Conservation (phyloP, 192 early-diverging fungal species). For the Mortierella alpina region DNA sequence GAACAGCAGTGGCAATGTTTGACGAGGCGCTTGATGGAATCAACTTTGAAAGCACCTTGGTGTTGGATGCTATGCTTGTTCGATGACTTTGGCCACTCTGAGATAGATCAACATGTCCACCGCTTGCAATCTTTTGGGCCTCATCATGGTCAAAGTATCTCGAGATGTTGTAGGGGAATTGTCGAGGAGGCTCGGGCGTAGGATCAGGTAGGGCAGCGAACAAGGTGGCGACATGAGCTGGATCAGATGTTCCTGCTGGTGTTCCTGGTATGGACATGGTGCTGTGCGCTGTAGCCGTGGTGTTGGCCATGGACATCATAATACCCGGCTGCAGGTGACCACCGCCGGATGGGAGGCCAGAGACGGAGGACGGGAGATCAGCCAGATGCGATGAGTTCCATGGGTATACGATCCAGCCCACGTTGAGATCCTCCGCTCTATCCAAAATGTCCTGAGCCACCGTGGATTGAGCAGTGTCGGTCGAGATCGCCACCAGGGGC, state of each 20-base stretch:
- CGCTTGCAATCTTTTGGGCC: slow-evolving; percentile 49
- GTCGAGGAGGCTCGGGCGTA: slow-evolving; percentile 1
- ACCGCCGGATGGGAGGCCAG: background rate
- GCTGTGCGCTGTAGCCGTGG: background rate
- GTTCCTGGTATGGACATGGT: slow-evolving; percentile 3
- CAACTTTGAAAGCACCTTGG: slow-evolving; percentile 46
- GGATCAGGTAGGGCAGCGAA: background rate
- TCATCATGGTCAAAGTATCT: slow-evolving; percentile 52
- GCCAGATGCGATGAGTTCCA: slow-evolving; percentile 57
- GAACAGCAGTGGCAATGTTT: slow-evolving; percentile 36
- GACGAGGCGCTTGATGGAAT: slow-evolving; percentile 38
- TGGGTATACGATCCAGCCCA: slow-evolving; percentile 78
- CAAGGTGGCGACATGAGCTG: background rate
- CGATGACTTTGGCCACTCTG: slow-evolving; percentile 73
- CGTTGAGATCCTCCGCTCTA: slow-evolving; percentile 60
- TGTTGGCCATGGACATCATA: slow-evolving; percentile 21
- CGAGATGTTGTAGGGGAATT: slow-evolving; percentile 34
- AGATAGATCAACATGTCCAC: slow-evolving; percentile 33
- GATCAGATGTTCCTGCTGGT: background rate
- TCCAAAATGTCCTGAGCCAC: slow-evolving; percentile 75
- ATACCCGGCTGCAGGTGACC: slow-evolving; percentile 24
- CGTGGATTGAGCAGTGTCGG: slow-evolving; percentile 59
- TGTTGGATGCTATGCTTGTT: slow-evolving; percentile 71
- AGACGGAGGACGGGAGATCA: slow-evolving; percentile 15
- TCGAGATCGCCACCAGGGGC: slow-evolving; percentile 69